Evolutionary conservation across 805 yeast genomes (phyloP), one percentile per base, ranked within the genome.

Genomic region (Pichia occidentalis): DNA sequence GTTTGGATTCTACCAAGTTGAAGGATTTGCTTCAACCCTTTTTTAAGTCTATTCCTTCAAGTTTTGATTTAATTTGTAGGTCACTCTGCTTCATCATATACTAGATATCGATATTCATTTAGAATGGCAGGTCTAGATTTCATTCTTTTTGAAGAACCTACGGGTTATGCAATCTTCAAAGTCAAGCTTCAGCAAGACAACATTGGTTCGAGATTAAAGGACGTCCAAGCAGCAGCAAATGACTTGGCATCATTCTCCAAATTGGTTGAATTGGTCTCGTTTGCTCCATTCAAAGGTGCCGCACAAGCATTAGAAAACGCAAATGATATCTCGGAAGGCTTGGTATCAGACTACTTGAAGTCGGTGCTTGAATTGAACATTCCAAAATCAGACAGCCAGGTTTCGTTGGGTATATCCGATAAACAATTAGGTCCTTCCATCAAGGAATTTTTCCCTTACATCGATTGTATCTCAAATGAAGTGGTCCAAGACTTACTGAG

Each of bases 251-350:
- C 78, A 59, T 88, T 92, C 61, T 84, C 95, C 54, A 92, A 92
- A 68, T 71, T 90, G 71, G 80, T 92, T 52, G 95, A 88, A 65
- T 75, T 92, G 40, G 94, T 85, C 20, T 84, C 95, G 12, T 92
- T 92, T 67, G 95, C 96, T 44, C 98, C 98, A 35, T 92, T 92
- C 75, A 88, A 92, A 67, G 97, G 97, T 56, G 98, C 98, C 45
- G 97, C 98, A 37, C 97, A 92, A 66, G 98, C 98, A 44, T 76
- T 92, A 57, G 97, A 90, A 66, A 92, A 92, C 60, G 97, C 97
- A 52, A 92, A 92, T 60, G 97, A 92, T 60, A 83, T 92, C 53
- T 85, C 95, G 49, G 98, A 92, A 68, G 98, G 98, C 57, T 74
- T 88, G 53, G 95, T 90, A 40, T 82, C 88, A 43, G 97, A 92